A percentile compares a stretch with the other conserved stretches of the same genome.
Conservation (phyloP, 2,329 filamentous ascomycete genomes). For the Alternaria infectoria region DNA sequence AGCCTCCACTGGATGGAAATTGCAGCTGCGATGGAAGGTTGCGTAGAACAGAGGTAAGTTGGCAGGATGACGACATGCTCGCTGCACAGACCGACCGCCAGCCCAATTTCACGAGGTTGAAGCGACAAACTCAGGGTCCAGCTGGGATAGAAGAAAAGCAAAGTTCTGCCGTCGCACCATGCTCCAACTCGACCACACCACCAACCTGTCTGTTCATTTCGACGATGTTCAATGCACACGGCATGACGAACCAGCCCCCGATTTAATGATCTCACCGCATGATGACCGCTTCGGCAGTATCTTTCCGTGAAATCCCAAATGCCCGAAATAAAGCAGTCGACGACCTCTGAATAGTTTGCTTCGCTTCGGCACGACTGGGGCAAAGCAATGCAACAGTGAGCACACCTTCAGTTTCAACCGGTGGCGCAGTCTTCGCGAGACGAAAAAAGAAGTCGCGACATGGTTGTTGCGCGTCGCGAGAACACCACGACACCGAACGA, state of each 20-base stretch:
- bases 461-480: not conserved
- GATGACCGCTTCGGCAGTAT: not conserved
- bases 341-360: not conserved
- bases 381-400: not conserved
- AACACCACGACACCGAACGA: not conserved
- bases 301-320: not conserved
- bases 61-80: slow-evolving; percentile 31
- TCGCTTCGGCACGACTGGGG: not conserved
- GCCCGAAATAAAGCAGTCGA: slow-evolving; percentile 6
- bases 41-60: not conserved
- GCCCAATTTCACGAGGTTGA: not conserved
- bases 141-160: slow-evolving; percentile 16
- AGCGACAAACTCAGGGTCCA: slow-evolving; percentile 18
- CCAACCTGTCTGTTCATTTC: slow-evolving; percentile 1
- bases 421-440: not conserved
- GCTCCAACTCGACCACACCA: not conserved
- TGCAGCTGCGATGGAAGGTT: slow-evolving; percentile 14
- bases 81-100: slow-evolving; percentile 16
- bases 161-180: slow-evolving; percentile 26
- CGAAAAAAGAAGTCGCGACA: not conserved
- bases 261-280: slow-evolving; percentile 8
- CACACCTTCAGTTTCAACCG: not conserved
- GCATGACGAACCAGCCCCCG: not conserved
- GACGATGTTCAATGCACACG: not conserved
- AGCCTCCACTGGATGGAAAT: not conserved